Percentiles rank a stretch among this genome's conserved stretches.
phyloP scores from a whole-genome alignment of 2,329 filamentous ascomycete genomes.

The Drechmeria coniospora region DNA sequence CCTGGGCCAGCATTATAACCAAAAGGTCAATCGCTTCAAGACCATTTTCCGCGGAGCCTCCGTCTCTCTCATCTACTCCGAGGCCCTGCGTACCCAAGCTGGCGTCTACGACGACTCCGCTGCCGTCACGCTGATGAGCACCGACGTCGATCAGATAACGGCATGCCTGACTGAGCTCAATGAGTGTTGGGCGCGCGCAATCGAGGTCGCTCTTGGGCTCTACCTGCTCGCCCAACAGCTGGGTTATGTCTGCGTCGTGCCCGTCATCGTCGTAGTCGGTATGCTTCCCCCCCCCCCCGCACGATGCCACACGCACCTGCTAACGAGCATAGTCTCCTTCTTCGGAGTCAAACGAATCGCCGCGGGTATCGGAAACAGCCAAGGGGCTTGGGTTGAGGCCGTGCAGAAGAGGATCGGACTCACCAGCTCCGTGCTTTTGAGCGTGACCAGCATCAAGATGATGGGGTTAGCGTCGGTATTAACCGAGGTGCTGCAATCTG shows the following conservation, averaged over 20 bases:
- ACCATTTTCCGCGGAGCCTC: slow-evolving; percentile 9
- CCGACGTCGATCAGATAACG: slow-evolving; percentile 4
- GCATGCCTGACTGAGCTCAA: slow-evolving; percentile 4
- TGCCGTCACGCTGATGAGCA: slow-evolving; percentile 6
- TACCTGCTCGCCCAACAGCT: slow-evolving; percentile 8
- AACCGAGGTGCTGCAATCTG: slow-evolving; percentile 14
- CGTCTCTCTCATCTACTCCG: slow-evolving; percentile 7
- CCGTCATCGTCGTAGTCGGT: slow-evolving; percentile 7
- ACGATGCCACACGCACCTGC: neutral
- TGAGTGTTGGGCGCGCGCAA: slow-evolving; percentile 8
- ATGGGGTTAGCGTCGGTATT: slow-evolving; percentile 20
- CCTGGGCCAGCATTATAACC: slow-evolving; percentile 5
- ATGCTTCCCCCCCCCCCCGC: neutral
- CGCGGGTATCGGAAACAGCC: slow-evolving; percentile 4
- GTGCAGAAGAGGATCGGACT: slow-evolving; percentile 7
- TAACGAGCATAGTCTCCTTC: slow-evolving; percentile 4
- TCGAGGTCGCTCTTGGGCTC: slow-evolving; percentile 7
- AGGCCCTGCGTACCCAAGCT: slow-evolving; percentile 5
- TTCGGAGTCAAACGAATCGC: slow-evolving; percentile 6
- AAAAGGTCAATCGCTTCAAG: slow-evolving; percentile 7
- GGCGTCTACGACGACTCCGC: slow-evolving; percentile 5
- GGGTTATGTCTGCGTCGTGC: slow-evolving; percentile 7
- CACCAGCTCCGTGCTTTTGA: slow-evolving; percentile 14
- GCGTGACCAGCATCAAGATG: slow-evolving; percentile 25
- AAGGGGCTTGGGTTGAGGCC: slow-evolving; percentile 7